A percentile compares a stretch with the other conserved stretches of the same genome.
Conservation (phyloP, 2,329 filamentous ascomycete species). For the Penicillium brasilianum region DNA sequence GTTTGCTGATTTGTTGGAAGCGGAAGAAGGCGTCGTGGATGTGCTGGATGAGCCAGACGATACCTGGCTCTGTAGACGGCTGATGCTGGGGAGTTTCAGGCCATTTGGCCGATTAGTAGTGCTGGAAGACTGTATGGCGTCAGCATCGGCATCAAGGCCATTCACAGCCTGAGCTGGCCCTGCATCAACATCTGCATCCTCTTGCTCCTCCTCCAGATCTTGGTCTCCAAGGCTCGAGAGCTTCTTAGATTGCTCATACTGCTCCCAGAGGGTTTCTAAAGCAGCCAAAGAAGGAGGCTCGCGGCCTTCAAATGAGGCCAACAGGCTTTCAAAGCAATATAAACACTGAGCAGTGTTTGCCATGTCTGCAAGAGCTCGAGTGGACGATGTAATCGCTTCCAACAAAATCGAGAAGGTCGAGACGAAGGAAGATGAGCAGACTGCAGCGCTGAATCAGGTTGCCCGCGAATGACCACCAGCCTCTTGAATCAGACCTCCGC, state of each 20-base stretch:
- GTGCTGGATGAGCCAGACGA: slow-evolving; percentile 48
- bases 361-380: slow-evolving; percentile 58
- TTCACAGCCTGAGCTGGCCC: slow-evolving; percentile 22
- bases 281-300: slow-evolving; percentile 69
- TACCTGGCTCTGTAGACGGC: slow-evolving; percentile 40
- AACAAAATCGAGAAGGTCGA: background rate
- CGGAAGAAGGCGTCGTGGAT: slow-evolving; percentile 49
- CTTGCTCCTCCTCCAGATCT: slow-evolving; percentile 29
- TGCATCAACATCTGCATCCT: slow-evolving; percentile 36
- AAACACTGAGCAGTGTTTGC: slow-evolving; percentile 84
- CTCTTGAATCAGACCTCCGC: slow-evolving; percentile 16
- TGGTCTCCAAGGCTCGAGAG: slow-evolving; percentile 41
- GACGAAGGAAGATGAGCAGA: background rate
- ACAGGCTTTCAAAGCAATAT: slow-evolving; percentile 88
- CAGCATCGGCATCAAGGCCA: slow-evolving; percentile 39
- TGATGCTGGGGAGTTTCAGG: slow-evolving; percentile 40
- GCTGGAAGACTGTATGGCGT: slow-evolving; percentile 13
- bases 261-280: slow-evolving; percentile 71
- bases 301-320: slow-evolving; percentile 73
- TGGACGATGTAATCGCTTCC: background rate
- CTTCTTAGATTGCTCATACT: slow-evolving; percentile 52
- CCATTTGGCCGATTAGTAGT: slow-evolving; percentile 26
- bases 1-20: slow-evolving; percentile 55
- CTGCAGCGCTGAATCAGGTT: slow-evolving; percentile 16
- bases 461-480: slow-evolving; percentile 8